A percentile compares a stretch with the other conserved stretches of the same genome.
Evolutionary conservation across 2,329 filamentous ascomycete genomes (phyloP).

Genomic region (Hysterium pulicare): DNA sequence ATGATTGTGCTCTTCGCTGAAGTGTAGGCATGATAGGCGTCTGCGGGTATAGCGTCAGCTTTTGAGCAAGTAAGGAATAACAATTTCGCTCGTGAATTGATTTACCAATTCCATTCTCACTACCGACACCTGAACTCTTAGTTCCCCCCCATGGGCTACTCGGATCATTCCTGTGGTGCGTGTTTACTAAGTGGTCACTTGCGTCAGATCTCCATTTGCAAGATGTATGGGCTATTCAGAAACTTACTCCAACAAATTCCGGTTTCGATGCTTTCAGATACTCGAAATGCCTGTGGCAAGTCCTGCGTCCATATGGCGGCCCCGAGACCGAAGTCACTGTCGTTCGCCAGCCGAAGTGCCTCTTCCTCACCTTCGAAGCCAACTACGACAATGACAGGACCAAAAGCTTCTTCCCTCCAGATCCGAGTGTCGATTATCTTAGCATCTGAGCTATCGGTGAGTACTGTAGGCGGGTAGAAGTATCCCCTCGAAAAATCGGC

Average conservation of each 20-base stretch:
- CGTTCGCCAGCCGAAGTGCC: constrained; percentile 48
- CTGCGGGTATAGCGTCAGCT: constrained; percentile 11
- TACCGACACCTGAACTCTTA: constrained; percentile 62
- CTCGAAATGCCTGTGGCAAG: constrained; percentile 46
- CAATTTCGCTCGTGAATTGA: constrained; percentile 56
- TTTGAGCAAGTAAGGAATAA: constrained; percentile 39
- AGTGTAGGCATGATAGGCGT: constrained; percentile 44
- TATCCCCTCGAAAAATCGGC: constrained; percentile 52
- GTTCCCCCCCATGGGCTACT: constrained; percentile 68
- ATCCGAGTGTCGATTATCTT: constrained; percentile 35
- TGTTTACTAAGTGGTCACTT: constrained; percentile 34
- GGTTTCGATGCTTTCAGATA: constrained; percentile 47
- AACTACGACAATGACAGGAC: constrained; percentile 50
- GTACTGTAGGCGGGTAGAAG: constrained; percentile 48
- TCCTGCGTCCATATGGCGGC: constrained; percentile 52
- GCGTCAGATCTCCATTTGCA: neutral
- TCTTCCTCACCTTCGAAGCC: constrained; percentile 47
- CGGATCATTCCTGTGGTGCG: constrained; percentile 68
- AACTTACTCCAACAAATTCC: constrained; percentile 42
- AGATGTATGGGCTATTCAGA: too few relatives aligned
- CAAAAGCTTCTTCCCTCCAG: constrained; percentile 51
- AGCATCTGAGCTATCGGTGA: constrained; percentile 25
- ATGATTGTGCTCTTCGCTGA: constrained; percentile 64
- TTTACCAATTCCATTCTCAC: constrained; percentile 68
- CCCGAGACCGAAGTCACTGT: constrained; percentile 50